Evolutionary conservation across 805 yeast species (phyloP).

Genomic region (Teunomyces kruisii): DNA sequence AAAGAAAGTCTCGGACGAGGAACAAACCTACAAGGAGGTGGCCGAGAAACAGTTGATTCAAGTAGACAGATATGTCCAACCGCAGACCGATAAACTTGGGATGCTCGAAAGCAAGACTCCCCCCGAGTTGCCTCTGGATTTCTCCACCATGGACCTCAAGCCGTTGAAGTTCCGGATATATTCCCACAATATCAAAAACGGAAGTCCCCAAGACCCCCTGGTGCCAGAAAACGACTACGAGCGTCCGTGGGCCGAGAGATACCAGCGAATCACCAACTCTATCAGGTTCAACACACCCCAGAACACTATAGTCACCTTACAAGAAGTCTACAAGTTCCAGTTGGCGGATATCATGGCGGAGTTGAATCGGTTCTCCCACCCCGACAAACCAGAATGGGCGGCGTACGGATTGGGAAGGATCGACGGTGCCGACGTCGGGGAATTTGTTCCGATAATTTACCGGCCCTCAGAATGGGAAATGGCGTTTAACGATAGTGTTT

Average conservation of each 20-base stretch:
- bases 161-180: conserved; percentile 31
- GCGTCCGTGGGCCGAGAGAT: conserved; percentile 24
- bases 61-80: neutral
- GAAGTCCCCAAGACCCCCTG: conserved; percentile 10
- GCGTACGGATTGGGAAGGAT: conserved; percentile 16
- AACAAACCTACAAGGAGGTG: neutral
- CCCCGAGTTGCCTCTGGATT: conserved; percentile 16
- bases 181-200: conserved; percentile 36
- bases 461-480: conserved; percentile 16
- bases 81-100: neutral
- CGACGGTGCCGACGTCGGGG: conserved; percentile 16
- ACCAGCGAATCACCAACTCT: conserved; percentile 13
- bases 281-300: conserved; percentile 18
- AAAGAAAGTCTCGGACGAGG: neutral
- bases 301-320: conserved; percentile 19
- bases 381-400: conserved; percentile 12
- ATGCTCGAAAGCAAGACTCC: neutral
- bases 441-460: conserved; percentile 18
- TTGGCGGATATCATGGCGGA: conserved; percentile 14
- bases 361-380: conserved; percentile 10
- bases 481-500: conserved; percentile 14
- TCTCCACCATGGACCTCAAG: conserved; percentile 5
- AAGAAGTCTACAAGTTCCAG: conserved; percentile 18
- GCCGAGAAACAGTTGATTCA: neutral
- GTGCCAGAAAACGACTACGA: conserved; percentile 23